Evolutionary conservation across 257 asterid genomes (phyloP), one percentile per base, ranked within the genome.

Genomic region (Thymus mandschuricus): DNA sequence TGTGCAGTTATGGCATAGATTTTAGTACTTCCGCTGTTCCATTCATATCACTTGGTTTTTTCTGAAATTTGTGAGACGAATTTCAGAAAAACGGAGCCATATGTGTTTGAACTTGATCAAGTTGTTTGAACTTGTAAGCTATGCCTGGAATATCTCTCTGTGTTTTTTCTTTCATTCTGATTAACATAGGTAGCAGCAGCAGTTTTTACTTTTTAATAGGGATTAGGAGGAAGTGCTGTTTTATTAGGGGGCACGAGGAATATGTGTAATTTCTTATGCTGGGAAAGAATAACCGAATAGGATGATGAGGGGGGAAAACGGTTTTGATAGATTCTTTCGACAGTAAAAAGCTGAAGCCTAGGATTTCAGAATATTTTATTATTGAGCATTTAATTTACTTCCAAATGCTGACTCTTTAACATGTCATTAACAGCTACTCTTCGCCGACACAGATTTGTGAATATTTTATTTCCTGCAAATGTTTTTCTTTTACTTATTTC

Each of bases 371-470:
- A 56, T 15, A 30, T 50, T 49, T 30, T 45, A 69, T 43, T 66
- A 15, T 33, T 46, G 46, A n/a, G 54, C 54, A 59, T 49, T 60
- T 64, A 51, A 65, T 51, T 49, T 61, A 31, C 41, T 49, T 62
- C 58, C 68, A 64, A 65, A 57, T 68, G 81, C 76, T 72, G 84
- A 75, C 81, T 67, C 40, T 33, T 6, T 27, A 50, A 44, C 78
- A 40, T 61, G 78, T 75, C 65, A 70, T 8, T 1, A 62, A 64
- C 48, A 59, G 68, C 49, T 27, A 2, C 13, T 52, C 34, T 52
- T 21, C 59, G 27, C 27, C 6, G 8, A 5, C 35, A 13, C 35
- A 8, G 60, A 55, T 9, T 28, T 55, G 27, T 6, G 13, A 11
- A 54, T 54, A 27, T 27, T 40, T 60, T 30, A 60, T 5, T 49